phyloP scores from a whole-genome alignment of 495 filamentous ascomycete genomes.

The Terfezia boudieri region DNA sequence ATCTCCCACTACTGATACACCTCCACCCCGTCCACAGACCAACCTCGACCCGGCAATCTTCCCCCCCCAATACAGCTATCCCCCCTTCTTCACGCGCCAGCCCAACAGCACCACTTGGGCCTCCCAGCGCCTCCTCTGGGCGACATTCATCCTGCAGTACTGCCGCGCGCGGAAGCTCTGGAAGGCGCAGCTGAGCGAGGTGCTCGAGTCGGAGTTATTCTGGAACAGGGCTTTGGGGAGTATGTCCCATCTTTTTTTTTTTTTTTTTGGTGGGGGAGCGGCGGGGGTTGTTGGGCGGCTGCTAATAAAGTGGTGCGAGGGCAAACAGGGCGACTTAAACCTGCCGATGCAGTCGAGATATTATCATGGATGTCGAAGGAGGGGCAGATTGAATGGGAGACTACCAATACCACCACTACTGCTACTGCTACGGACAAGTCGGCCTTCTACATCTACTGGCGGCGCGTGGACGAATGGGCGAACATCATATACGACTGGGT shows the following conservation, averaged over 20 bases:
- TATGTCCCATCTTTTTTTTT: neutral
- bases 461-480: slow-evolving; percentile 53
- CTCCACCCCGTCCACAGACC: neutral
- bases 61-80: slow-evolving; percentile 31
- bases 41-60: neutral
- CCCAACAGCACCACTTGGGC: slow-evolving; percentile 50
- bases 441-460: slow-evolving; percentile 45
- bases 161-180: slow-evolving; percentile 52
- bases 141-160: slow-evolving; percentile 63
- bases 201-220: slow-evolving; percentile 36
- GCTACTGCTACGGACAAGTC: neutral
- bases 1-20: no score
- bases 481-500: slow-evolving; percentile 37
- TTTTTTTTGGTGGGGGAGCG: no score
- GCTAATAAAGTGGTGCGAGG: no score
- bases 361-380: no score
- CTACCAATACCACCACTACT: no score
- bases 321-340: no score
- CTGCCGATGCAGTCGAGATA: no score
- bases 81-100: slow-evolving; percentile 61
- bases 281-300: neutral
- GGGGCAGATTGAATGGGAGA: no score
- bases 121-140: slow-evolving; percentile 67
- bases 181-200: slow-evolving; percentile 41
- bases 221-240: slow-evolving; percentile 26